Evolutionary conservation across 202 grass and related monocot species (phyloP), one percentile per base, ranked within the genome.

Genomic region (Schoenoplectus triqueter): DNA sequence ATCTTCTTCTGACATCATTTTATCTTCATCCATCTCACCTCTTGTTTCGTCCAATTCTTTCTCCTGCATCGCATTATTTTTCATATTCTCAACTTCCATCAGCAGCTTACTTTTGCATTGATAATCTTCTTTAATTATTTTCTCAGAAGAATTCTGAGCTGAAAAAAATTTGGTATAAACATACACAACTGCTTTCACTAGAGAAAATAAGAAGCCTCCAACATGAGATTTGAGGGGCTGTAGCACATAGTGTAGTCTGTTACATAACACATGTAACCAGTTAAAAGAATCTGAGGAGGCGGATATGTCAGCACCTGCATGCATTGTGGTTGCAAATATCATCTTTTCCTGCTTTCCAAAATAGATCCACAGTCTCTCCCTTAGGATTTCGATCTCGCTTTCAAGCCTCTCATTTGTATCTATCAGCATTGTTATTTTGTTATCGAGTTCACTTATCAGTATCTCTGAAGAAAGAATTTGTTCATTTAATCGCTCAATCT

Each of bases 371-470:
- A 83, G 70, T 47, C 66, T 83, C 81, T 83, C 81, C 47, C 81
- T 83, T 39, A 83, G 81, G 70, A 68, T 55, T 56, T 83, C 81
- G 22, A 85, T 64, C 85, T 94, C 87, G 87, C 87, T 89, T 90
- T 96, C 84, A 44, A 96, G 84, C 86, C 84, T 91, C 15, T 78
- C 63, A 61, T 92, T 92, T 40, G 74, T 66, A 86, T 92, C 92
- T 60, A 82, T 92, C 83, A 94, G 74, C 31, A 78, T 88, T 67
- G 85, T 94, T 63, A 90, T 91, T 64, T 99, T 90, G 78, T 94
- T 87, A 76, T 99, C 93, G 40, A 99, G 81, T 80, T 55, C 82
- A 49, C 87, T 93, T 90, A 92, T 96, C 80, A 78, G 47, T 18
- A 76, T 73, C 31, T 93, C 86, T 74, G 90, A 96, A 72, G 90